These are phyloP conservation scores for Pterocarpus santalinus DNA, from an alignment of 306 rosid genomes.

Conservation along the genomic window DNA sequence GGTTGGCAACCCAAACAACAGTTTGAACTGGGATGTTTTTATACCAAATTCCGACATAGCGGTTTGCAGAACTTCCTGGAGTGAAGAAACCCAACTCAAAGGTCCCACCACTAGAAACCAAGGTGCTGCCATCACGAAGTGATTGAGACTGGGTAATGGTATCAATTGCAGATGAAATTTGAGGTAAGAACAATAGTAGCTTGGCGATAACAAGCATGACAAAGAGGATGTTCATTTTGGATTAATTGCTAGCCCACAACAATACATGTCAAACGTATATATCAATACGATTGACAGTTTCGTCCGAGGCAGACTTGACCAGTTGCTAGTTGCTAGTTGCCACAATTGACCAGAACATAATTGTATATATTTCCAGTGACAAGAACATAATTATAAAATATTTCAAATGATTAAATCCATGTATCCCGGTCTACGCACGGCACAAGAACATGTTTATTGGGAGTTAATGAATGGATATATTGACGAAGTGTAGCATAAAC, in stretches of 20 bases:
- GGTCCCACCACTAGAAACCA: constrained; percentile 4
- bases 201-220: neutral
- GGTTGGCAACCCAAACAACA: constrained; percentile 48
- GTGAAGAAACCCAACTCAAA: constrained; percentile 45
- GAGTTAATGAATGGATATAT: no score
- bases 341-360: no score
- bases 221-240: constrained; percentile 25
- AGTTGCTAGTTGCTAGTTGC: no score
- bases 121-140: constrained; percentile 29
- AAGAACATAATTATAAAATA: no score
- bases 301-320: no score
- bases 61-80: constrained; percentile 32
- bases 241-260: neutral
- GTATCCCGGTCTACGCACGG: no score
- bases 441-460: no score
- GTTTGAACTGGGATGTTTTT: neutral
- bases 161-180: neutral
- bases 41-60: constrained; percentile 44
- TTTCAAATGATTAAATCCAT: no score
- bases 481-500: no score
- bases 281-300: no score
- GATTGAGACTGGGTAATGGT: constrained; percentile 6
- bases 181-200: constrained; percentile 12
- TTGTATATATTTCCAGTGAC: no score
- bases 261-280: no score